Percentiles rank a stretch among this genome's conserved stretches.
Conservation (phyloP, 495 filamentous ascomycete species). For the Aspergillus steynii region DNA sequence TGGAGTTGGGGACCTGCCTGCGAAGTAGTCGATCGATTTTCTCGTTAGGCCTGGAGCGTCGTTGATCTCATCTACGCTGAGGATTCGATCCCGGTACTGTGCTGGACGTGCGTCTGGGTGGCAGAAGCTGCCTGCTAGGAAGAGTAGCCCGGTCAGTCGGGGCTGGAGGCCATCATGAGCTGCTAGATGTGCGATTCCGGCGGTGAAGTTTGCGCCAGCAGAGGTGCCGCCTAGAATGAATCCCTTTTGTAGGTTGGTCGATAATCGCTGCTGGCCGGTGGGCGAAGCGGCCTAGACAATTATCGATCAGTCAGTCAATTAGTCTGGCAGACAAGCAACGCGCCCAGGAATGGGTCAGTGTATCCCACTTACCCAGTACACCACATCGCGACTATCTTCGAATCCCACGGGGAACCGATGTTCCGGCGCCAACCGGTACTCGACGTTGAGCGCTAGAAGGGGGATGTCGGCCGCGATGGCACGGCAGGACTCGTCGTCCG, state of each 20-base stretch:
- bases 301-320: not conserved
- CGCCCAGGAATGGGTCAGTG: not conserved
- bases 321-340: not conserved
- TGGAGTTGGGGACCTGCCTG: not conserved
- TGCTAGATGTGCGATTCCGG: slow-evolving; percentile 17
- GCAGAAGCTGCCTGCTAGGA: slow-evolving; percentile 20
- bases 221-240: slow-evolving; percentile 21
- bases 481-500: slow-evolving; percentile 38
- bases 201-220: slow-evolving; percentile 24
- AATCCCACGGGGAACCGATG: slow-evolving; percentile 57
- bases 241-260: slow-evolving; percentile 13
- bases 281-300: slow-evolving; percentile 4
- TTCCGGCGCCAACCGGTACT: slow-evolving; percentile 71
- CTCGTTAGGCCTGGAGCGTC: slow-evolving; percentile 12
- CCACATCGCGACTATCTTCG: slow-evolving; percentile 52
- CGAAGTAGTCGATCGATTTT: slow-evolving; percentile 18
- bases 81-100: slow-evolving; percentile 14
- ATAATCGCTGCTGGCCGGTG: slow-evolving; percentile 9
- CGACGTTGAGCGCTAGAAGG: slow-evolving; percentile 56
- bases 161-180: slow-evolving; percentile 10
- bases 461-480: slow-evolving; percentile 26
- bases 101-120: slow-evolving; percentile 16
- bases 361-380: slow-evolving; percentile 18
- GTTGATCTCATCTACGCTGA: slow-evolving; percentile 20
- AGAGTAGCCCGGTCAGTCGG: slow-evolving; percentile 15